A percentile compares a stretch with the other conserved stretches of the same genome.
Evolutionary conservation across 148 eudicot genomes (phyloP).

Genomic region (Chenopodium album): DNA sequence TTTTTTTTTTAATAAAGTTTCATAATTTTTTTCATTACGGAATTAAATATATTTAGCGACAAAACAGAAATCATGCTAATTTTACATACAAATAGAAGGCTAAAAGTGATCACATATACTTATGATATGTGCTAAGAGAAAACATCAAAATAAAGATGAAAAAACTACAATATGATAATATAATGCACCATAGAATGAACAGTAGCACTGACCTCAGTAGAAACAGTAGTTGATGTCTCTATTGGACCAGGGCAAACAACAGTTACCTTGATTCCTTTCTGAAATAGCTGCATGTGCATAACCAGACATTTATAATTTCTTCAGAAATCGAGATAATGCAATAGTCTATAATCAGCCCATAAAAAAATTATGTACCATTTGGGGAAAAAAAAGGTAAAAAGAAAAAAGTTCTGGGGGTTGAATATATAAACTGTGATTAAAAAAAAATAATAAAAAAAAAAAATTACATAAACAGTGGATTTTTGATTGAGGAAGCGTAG

Average conservation of each 20-base stretch:
- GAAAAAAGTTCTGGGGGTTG: not conserved
- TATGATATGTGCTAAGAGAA: not conserved
- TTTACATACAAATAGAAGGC: not conserved
- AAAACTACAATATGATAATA: not conserved
- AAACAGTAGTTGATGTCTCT: conserved; percentile 49
- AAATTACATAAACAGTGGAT: not conserved
- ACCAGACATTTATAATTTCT: conserved; percentile 11
- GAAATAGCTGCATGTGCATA: conserved; percentile 53
- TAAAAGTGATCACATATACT: not conserved
- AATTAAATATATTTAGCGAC: too few species aligned
- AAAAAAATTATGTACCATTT: not conserved
- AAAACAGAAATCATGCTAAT: not conserved
- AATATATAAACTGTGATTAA: not conserved
- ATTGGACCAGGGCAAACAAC: conserved; percentile 97
- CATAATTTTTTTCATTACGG: too few species aligned
- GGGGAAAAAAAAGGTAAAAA: not conserved
- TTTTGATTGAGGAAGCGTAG: not conserved
- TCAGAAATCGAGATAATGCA: not conserved
- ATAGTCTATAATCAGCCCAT: not conserved
- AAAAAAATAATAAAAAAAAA: too few species aligned
- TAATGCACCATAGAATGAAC: not conserved
- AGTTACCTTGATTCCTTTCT: conserved; percentile 85
- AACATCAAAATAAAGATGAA: conserved; percentile 7
- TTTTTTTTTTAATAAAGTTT: too few species aligned
- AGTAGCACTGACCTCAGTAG: conserved; percentile 52